Base-by-base conservation (phyloP, 148 eudicot genomes). In the Silene uniflora region DNA sequence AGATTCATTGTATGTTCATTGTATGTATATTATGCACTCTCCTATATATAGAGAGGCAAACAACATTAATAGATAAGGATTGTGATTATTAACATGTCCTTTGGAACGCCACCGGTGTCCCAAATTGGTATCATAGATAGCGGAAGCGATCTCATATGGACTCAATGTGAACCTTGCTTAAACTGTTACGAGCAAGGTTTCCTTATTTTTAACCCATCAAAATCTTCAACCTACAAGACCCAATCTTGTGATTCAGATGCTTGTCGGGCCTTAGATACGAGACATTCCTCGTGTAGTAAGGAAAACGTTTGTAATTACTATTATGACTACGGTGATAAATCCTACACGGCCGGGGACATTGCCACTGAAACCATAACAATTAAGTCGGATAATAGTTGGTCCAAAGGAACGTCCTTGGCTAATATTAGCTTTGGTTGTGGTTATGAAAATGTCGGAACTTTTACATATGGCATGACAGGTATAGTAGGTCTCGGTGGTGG, bases 401-500 rank as follows among this genome's bases (percentile, higher is more conserved):
- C 42, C 1, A 29, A 1, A 29, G 32, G 32, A 29, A 9, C 42
- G 7, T 73, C 86, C 0, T 46, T n/a, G n/a, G n/a, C n/a, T n/a
- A n/a, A n/a, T n/a, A n/a, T n/a, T n/a, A n/a, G n/a, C n/a, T n/a
- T n/a, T 7, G 82, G 83, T 10, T 81, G 86, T n/a, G 88, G 86
- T 10, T 81, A 73, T 5, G 18, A 69, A 17, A 82, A 83, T 10
- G 6, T 2, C 0, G 85, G 88, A 1, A 56, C 71, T 0, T 80
- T 82, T 47, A 10, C 9, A 1, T 23, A 35, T 6, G 46, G 71
- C 0, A 72, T 60, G 7, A 46, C 83, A 0, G 86, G 86, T 2
- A 67, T 86, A 0, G 8, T 86, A 0, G 86, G 88, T 4, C 81
- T 86, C 0, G 88, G 88, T 0, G 80, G 81, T 6, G 86, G 86